These are phyloP conservation scores for Wallacemonas sp. DNA, from an alignment of 208 protist species.

Conservation along the genomic window DNA sequence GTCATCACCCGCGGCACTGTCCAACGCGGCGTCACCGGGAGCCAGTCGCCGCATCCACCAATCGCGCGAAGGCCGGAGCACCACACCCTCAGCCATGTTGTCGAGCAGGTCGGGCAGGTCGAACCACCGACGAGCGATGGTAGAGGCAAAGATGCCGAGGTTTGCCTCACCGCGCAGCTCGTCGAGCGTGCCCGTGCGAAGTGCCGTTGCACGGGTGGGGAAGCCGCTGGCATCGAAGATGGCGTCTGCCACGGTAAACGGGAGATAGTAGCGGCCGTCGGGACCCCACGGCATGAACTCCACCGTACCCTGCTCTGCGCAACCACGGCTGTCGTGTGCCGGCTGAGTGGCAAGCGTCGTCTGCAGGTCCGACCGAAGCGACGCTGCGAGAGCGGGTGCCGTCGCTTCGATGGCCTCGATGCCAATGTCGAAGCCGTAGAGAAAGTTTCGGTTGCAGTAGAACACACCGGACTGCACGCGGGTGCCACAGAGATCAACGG, in stretches of 20 bases:
- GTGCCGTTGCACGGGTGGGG: background rate
- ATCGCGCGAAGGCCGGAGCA: slow-evolving; percentile 19
- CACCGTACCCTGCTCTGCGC: background rate
- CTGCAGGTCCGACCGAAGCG: background rate
- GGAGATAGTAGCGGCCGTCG: slow-evolving; percentile 22
- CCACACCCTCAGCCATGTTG: slow-evolving; percentile 25
- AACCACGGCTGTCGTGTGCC: background rate
- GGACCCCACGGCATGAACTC: slow-evolving; percentile 3
- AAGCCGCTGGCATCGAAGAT: slow-evolving; percentile 11
- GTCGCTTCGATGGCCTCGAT: background rate
- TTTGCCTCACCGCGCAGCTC: background rate
- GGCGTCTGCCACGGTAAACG: slow-evolving; percentile 1
- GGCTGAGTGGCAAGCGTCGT: background rate
- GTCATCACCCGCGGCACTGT: too few relatives aligned
- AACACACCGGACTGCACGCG: slow-evolving; percentile 31
- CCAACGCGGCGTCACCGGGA: too few relatives aligned
- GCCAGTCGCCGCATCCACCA: slow-evolving; percentile 7
- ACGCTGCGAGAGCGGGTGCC: background rate
- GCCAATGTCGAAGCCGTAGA: slow-evolving; percentile 36
- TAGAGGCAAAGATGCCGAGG: background rate
- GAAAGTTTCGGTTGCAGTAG: slow-evolving; percentile 25
- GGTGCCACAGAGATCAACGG: slow-evolving; percentile 13
- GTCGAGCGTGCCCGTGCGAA: slow-evolving; percentile 9
- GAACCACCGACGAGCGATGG: slow-evolving; percentile 7
- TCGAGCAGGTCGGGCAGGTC: slow-evolving; percentile 1